A percentile compares a stretch with the other conserved stretches of the same genome.
Evolutionary conservation across 2,329 filamentous ascomycete genomes (phyloP).

Genomic region (Penicillium thymicola): DNA sequence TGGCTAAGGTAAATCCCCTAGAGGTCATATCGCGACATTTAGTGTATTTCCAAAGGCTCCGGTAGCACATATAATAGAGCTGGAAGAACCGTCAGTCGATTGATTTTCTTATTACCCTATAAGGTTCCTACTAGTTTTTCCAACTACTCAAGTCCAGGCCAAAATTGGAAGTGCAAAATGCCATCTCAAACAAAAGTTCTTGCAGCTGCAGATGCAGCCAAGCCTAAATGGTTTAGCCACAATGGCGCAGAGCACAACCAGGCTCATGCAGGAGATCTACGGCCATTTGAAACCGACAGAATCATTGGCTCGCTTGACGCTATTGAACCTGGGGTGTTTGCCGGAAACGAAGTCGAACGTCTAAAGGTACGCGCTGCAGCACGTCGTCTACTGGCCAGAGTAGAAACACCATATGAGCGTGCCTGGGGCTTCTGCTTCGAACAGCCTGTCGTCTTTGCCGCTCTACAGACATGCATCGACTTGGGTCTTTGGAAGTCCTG

Average conservation of each 20-base stretch:
- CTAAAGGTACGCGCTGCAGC: slow-evolving; percentile 28
- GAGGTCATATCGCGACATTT: background rate
- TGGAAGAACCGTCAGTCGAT: background rate
- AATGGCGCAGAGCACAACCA: background rate
- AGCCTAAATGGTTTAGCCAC: background rate
- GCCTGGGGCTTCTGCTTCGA: slow-evolving; percentile 33
- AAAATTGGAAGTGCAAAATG: slow-evolving; percentile 10
- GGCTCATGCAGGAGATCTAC: background rate
- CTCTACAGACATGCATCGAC: slow-evolving; percentile 31
- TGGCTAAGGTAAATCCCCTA: background rate
- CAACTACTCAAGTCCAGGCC: background rate
- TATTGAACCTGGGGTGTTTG: slow-evolving; percentile 14
- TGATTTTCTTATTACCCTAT: background rate
- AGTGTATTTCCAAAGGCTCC: background rate
- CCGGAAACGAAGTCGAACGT: slow-evolving; percentile 23
- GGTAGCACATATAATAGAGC: background rate
- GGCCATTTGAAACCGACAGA: slow-evolving; percentile 6
- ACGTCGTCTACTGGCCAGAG: slow-evolving; percentile 27
- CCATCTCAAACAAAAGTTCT: background rate
- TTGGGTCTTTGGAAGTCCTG: slow-evolving; percentile 33
- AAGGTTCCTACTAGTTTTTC: background rate
- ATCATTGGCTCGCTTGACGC: slow-evolving; percentile 20
- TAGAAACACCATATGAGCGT: slow-evolving; percentile 35
- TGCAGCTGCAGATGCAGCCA: background rate
- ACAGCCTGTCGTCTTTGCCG: slow-evolving; percentile 29